Conservation (phyloP, 2,329 filamentous ascomycete species). For the Clarireedia homoeocarpa region DNA sequence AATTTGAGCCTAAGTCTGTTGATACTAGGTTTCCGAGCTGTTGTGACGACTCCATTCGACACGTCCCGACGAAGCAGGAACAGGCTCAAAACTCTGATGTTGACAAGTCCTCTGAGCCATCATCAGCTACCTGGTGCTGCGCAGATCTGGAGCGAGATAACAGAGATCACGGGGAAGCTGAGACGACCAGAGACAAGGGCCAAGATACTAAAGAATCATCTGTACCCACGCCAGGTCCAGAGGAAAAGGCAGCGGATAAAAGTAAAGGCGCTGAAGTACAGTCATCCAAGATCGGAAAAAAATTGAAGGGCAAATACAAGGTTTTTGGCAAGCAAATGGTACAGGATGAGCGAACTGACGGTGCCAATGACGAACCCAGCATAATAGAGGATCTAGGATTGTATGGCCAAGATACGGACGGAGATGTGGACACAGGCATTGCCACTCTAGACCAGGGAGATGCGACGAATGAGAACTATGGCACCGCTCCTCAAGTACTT, state of each 20-base stretch:
- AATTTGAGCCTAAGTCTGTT: too few relatives aligned
- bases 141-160: too few relatives aligned
- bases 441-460: constrained; percentile 6
- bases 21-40: constrained; percentile 3
- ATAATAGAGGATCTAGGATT: neutral
- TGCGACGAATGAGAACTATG: constrained; percentile 7
- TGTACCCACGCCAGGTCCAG: neutral
- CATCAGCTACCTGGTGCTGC: too few relatives aligned
- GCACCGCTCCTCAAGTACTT: neutral
- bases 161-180: too few relatives aligned
- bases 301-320: neutral
- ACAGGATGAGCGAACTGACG: neutral
- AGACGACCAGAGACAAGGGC: too few relatives aligned
- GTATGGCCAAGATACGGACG: neutral
- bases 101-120: too few relatives aligned
- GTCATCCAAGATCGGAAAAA: neutral
- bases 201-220: too few relatives aligned
- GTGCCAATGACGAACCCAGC: neutral
- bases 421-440: neutral
- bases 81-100: too few relatives aligned
- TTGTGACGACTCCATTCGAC: neutral
- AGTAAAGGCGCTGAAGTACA: neutral
- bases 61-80: too few relatives aligned
- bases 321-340: neutral
- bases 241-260: neutral